phyloP scores from a whole-genome alignment of 1,139 yeast genomes.

The Debaryomyces singareniensis region DNA sequence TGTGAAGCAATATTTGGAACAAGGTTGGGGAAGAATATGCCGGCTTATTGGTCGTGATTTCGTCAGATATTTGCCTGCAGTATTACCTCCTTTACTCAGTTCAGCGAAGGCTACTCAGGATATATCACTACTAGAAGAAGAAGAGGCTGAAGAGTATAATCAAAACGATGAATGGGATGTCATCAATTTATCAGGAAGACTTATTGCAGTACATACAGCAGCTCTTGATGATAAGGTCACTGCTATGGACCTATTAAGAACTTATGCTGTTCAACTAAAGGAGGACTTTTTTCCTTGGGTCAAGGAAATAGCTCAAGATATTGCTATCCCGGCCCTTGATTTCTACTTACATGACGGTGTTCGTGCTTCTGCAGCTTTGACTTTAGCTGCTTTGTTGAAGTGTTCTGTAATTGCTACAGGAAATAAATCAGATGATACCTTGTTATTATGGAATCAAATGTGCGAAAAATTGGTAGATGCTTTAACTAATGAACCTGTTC shows the following conservation, averaged over 20 bases:
- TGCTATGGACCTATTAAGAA: conserved; percentile 82
- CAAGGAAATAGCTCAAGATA: conserved; percentile 67
- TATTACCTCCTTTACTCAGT: conserved; percentile 77
- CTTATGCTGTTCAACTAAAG: conserved; percentile 83
- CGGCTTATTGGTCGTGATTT: conserved; percentile 80
- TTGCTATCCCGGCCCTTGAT: conserved; percentile 82
- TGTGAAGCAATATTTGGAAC: conserved; percentile 78
- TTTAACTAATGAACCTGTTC: conserved; percentile 71
- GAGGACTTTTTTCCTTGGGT: conserved; percentile 82
- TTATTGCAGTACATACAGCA: conserved; percentile 91
- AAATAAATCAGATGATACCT: conserved; percentile 47
- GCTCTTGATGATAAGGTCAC: conserved; percentile 85
- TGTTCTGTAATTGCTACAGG: conserved; percentile 66
- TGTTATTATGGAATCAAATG: conserved; percentile 67
- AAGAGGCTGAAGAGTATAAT: conserved; percentile 74
- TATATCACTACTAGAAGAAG: conserved; percentile 81
- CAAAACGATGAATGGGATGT: conserved; percentile 96
- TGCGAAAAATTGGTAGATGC: conserved; percentile 65
- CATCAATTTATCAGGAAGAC: conserved; percentile 83
- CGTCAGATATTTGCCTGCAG: conserved; percentile 80
- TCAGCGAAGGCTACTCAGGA: conserved; percentile 91
- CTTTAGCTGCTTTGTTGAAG: conserved; percentile 70
- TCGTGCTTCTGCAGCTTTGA: conserved; percentile 80
- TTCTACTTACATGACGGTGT: conserved; percentile 94
- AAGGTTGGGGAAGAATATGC: conserved; percentile 96